phyloP scores from a whole-genome alignment of 2,329 filamentous ascomycete genomes.

The Neocucurbitaria cava region DNA sequence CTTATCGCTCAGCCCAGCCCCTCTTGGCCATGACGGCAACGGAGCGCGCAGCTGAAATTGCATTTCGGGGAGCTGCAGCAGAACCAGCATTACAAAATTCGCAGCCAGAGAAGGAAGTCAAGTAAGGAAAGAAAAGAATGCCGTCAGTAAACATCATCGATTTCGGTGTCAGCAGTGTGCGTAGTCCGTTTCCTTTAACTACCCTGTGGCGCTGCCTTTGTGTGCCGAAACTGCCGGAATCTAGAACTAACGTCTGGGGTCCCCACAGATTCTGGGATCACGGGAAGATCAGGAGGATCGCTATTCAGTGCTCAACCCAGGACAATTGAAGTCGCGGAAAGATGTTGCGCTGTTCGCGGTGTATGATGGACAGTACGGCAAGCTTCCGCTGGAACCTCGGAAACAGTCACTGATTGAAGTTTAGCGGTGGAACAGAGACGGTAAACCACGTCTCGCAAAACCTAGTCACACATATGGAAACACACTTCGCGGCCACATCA shows the following conservation, averaged over 20 bases:
- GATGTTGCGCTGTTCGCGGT: slow-evolving; percentile 31
- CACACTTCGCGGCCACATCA: slow-evolving; percentile 19
- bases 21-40: slow-evolving; percentile 18
- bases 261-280: slow-evolving; percentile 28
- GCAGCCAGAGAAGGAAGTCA: no score
- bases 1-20: slow-evolving; percentile 7
- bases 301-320: slow-evolving; percentile 23
- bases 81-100: background rate
- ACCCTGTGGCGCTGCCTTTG: background rate
- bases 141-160: slow-evolving; percentile 24
- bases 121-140: slow-evolving; percentile 6
- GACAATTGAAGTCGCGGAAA: slow-evolving; percentile 27
- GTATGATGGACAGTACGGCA: slow-evolving; percentile 33
- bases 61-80: background rate
- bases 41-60: background rate
- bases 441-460: slow-evolving; percentile 24
- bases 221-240: background rate
- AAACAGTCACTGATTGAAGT: slow-evolving; percentile 2
- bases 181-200: slow-evolving; percentile 5
- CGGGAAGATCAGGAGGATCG: slow-evolving; percentile 33
- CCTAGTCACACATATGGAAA: slow-evolving; percentile 26
- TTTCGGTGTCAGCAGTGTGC: slow-evolving; percentile 22
- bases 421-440: slow-evolving; percentile 27
- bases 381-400: background rate
- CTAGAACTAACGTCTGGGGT: slow-evolving; percentile 19